Evolutionary conservation across 192 early-diverging fungal species (phyloP), one percentile per base, ranked within the genome.

Genomic region (Backusella westeae): DNA sequence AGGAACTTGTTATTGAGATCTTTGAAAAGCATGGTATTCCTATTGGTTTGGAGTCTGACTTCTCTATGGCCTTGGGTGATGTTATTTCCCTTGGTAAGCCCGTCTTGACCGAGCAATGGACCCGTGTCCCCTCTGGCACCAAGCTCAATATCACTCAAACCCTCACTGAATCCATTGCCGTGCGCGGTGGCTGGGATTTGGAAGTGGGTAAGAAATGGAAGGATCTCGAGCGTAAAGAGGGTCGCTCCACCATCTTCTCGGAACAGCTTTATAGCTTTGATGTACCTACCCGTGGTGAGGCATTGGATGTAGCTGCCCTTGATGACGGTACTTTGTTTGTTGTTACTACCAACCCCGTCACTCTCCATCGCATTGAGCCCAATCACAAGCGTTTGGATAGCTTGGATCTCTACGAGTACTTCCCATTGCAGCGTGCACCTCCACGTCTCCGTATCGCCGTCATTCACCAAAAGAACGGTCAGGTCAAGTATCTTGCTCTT

Each of bases 21-120:
- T 87, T 93, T 82, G 81, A 90, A 67, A 93, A 93, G 77, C 89
- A 93, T 69, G 92, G 91, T 34, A 89, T 93, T 12, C 92, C 90
- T 14, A 86, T 90, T 38, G 91, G 90, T 52, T 81, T 92, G 67
- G 87, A 93, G 49, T 91, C 90, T 3, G 86, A 90, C 69, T 92
- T 92, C 72, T 85, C 82, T 1, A 86, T 93, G 69, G 83, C 89
- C 26, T 79, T 93, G 6, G 89, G 88, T 29, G 80, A 83, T 29
- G 80, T 80, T 14, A 65, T 89, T 15, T 72, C 84, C 21, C 79
- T 92, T 17, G 84, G 86, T 32, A 77, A 85, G 26, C 86, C 89
- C 15, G 69, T 85, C 21, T 53, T 88, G 34, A 83, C 90, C 7
- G 88, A 92, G 74, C 70, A 75, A 34, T 93, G 92, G 92, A 83